A percentile compares a stretch with the other conserved stretches of the same genome.
phyloP scores from a whole-genome alignment of 345 rosid species.

The Populus pruinosa region DNA sequence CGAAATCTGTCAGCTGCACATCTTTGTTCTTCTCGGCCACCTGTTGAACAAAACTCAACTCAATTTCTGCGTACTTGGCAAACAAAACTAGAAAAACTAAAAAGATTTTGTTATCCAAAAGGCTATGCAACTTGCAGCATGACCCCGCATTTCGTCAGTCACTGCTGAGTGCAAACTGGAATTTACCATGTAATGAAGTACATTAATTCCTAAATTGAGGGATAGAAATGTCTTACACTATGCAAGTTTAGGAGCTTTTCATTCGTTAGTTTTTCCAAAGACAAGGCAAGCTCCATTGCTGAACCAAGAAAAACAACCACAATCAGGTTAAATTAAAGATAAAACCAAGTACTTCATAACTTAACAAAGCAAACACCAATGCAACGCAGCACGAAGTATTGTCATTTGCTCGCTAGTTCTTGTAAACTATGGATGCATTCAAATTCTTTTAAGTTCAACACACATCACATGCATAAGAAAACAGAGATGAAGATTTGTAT shows the following conservation, averaged over 20 bases:
- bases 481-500: background rate
- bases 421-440: background rate
- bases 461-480: background rate
- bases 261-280: slow-evolving; percentile 27
- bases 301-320: background rate
- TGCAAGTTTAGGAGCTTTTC: slow-evolving; percentile 31
- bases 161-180: background rate
- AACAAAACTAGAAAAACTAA: background rate
- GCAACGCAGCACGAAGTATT: background rate
- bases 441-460: background rate
- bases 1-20: slow-evolving; percentile 25
- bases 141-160: background rate
- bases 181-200: background rate
- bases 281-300: slow-evolving; percentile 35
- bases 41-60: slow-evolving; percentile 1
- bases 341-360: background rate
- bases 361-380: background rate
- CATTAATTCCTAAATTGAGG: background rate
- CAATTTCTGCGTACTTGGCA: background rate
- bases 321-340: background rate
- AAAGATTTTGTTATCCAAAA: background rate
- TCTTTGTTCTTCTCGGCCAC: slow-evolving; percentile 20
- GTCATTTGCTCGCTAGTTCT: background rate
- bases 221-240: slow-evolving; percentile 9
- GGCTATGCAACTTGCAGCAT: background rate